Evolutionary conservation across 2,329 filamentous ascomycete species (phyloP).

Genomic region (Trichoderma atrobrunneum): DNA sequence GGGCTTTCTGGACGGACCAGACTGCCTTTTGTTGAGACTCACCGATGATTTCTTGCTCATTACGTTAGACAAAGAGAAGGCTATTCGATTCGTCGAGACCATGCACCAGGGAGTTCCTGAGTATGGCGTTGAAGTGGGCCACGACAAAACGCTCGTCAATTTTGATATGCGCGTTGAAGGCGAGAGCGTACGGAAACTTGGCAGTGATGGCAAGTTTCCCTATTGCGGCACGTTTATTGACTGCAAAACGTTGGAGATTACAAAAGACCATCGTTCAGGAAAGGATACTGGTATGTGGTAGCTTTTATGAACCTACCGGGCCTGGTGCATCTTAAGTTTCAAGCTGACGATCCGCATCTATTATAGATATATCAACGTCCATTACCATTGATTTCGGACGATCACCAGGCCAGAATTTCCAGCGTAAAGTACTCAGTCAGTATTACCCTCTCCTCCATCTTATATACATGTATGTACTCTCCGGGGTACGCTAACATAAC

Average conservation of each 20-base stretch:
- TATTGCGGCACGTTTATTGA: constrained; percentile 85
- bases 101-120: constrained; percentile 78
- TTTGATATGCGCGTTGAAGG: constrained; percentile 65
- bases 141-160: constrained; percentile 78
- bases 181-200: constrained; percentile 48
- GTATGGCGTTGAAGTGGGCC: constrained; percentile 78
- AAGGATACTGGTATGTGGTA: not conserved
- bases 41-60: constrained; percentile 94
- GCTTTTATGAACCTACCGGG: not conserved
- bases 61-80: constrained; percentile 65
- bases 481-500: not conserved
- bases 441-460: not conserved
- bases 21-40: constrained; percentile 72
- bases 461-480: not conserved
- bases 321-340: not conserved
- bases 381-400: constrained; percentile 76
- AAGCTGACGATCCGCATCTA: constrained; percentile 2
- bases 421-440: constrained; percentile 72
- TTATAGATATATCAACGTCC: constrained; percentile 56
- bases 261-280: constrained; percentile 56
- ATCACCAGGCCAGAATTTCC: constrained; percentile 72
- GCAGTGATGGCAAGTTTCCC: constrained; percentile 58
- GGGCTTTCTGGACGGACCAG: constrained; percentile 55
- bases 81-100: constrained; percentile 66
- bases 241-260: constrained; percentile 69